phyloP scores from a whole-genome alignment of 2,329 filamentous ascomycete species.

The Aspergillus sp. region DNA sequence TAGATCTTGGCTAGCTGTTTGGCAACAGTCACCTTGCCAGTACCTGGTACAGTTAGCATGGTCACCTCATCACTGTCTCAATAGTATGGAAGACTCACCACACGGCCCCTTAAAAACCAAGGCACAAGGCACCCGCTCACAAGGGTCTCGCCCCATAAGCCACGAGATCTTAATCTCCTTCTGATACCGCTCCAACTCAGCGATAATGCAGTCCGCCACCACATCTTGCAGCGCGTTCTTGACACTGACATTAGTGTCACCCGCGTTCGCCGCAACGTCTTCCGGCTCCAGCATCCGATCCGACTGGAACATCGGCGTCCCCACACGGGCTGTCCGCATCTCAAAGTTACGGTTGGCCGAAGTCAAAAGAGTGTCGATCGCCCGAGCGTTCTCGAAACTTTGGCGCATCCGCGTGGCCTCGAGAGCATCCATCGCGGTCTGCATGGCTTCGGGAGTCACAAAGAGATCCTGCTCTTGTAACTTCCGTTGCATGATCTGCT shows the following conservation, averaged over 20 bases:
- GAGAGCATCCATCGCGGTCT: conserved; percentile 11
- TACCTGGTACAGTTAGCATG: conserved; percentile 1
- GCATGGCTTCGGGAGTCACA: conserved; percentile 11
- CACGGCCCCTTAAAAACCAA: conserved; percentile 17
- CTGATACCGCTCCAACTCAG: conserved; percentile 12
- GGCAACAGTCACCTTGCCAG: conserved; percentile 12
- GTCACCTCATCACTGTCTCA: no score
- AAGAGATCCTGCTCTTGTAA: conserved; percentile 10
- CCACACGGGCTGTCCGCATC: conserved; percentile 2
- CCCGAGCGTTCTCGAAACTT: conserved; percentile 15
- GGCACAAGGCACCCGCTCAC: conserved; percentile 6
- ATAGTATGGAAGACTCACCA: conserved; percentile 1
- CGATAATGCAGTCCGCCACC: conserved; percentile 14
- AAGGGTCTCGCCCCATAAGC: conserved; percentile 11
- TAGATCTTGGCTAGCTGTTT: conserved; percentile 11
- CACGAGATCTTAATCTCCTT: conserved; percentile 15
- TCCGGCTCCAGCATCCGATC: conserved; percentile 9
- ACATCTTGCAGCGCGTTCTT: background rate
- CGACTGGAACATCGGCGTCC: background rate
- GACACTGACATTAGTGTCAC: background rate
- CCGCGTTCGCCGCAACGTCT: conserved; percentile 4
- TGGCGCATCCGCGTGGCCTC: conserved; percentile 11
- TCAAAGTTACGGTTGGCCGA: conserved; percentile 12
- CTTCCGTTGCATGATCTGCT: conserved; percentile 12
- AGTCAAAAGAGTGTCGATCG: conserved; percentile 12